Percentiles rank a stretch among this genome's conserved stretches.
Conservation (phyloP, 2,329 filamentous ascomycete genomes). For the Cryoendolithus antarcticus region DNA sequence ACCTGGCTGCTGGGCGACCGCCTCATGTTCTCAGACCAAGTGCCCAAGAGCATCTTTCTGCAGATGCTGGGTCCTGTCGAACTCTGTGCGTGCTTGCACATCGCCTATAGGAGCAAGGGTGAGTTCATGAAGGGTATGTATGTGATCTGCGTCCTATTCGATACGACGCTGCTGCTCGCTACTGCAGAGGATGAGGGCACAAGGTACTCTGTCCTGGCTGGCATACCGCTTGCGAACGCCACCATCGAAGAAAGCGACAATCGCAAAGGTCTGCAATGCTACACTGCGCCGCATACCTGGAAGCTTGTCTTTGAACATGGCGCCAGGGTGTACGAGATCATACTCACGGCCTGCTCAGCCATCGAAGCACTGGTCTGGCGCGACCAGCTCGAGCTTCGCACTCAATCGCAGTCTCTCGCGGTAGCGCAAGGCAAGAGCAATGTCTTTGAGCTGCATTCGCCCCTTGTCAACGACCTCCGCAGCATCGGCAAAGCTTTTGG, state of each 20-base stretch:
- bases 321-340: conserved; percentile 67
- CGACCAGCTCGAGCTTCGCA: conserved; percentile 46
- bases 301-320: conserved; percentile 75
- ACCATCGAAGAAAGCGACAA: conserved; percentile 64
- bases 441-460: conserved; percentile 44
- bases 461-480: conserved; percentile 56
- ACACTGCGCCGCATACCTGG: conserved; percentile 79
- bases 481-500: conserved; percentile 65
- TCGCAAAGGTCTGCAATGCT: conserved; percentile 69
- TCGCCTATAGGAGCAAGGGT: conserved; percentile 60
- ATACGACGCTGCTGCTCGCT: conserved; percentile 65
- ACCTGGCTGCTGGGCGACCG: conserved; percentile 79
- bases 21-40: conserved; percentile 60
- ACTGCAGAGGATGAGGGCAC: conserved; percentile 50
- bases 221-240: conserved; percentile 54
- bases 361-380: conserved; percentile 75
- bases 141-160: conserved; percentile 76
- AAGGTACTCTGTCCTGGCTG: conserved; percentile 62
- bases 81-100: conserved; percentile 71
- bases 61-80: conserved; percentile 68
- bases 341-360: conserved; percentile 74
- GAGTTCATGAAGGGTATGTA: conserved; percentile 62
- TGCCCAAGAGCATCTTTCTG: conserved; percentile 43
- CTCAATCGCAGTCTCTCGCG: conserved; percentile 38
- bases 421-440: conserved; percentile 37